Percentiles rank a stretch among this genome's conserved stretches.
Evolutionary conservation across 768 basidiomycete species (phyloP).

Genomic region (Termitomyces heimii): DNA sequence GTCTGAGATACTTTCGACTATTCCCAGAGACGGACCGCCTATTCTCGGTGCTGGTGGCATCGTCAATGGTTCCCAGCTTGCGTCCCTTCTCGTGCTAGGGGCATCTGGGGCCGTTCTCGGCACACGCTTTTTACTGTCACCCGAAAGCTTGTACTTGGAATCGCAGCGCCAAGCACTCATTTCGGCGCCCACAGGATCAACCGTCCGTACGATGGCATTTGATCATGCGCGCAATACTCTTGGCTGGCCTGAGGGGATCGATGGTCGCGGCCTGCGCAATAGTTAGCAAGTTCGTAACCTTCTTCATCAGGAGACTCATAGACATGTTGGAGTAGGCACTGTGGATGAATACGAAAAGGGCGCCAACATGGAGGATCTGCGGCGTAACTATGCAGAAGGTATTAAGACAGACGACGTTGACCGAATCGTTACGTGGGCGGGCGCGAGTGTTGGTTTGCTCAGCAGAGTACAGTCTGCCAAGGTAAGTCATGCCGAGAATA

Average conservation of each 20-base stretch:
- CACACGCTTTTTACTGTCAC: constrained; percentile 68
- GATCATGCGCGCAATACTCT: constrained; percentile 50
- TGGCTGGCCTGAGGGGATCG: constrained; percentile 56
- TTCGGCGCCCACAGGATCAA: constrained; percentile 34
- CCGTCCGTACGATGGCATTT: constrained; percentile 59
- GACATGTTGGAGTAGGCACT: constrained; percentile 28
- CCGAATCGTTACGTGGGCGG: constrained; percentile 63
- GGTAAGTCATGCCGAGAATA: constrained; percentile 16
- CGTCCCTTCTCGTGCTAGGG: constrained; percentile 59
- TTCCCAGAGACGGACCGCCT: constrained; percentile 38
- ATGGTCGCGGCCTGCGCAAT: constrained; percentile 58
- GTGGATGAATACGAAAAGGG: constrained; percentile 52
- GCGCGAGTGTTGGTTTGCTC: constrained; percentile 57
- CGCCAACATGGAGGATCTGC: constrained; percentile 34
- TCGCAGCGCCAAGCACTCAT: constrained; percentile 49
- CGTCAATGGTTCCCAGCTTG: constrained; percentile 56
- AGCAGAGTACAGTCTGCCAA: constrained; percentile 32
- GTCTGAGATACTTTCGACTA: constrained; percentile 41
- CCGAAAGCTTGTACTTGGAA: constrained; percentile 55
- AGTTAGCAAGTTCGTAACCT: constrained; percentile 17
- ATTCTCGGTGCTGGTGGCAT: constrained; percentile 76
- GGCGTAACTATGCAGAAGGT: constrained; percentile 40
- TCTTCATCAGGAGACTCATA: neutral
- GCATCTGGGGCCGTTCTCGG: constrained; percentile 66
- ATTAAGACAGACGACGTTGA: constrained; percentile 37